phyloP scores from a whole-genome alignment of 192 early-diverging fungal species.

The Linderina pennispora region DNA sequence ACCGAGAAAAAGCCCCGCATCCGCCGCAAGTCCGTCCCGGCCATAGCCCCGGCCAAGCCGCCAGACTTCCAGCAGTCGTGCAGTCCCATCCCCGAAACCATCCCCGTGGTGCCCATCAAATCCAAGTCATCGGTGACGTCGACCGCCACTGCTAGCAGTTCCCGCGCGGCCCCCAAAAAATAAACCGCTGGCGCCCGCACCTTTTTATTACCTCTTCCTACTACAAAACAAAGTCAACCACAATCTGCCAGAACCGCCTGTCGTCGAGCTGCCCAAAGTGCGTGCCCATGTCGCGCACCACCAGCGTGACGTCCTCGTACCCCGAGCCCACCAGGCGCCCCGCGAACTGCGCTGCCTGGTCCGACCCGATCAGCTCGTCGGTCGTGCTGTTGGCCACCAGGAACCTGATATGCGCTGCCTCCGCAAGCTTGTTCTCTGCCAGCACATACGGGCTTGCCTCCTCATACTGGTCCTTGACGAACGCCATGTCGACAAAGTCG shows the following conservation, averaged over 20 bases:
- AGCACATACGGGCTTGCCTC: constrained; percentile 13
- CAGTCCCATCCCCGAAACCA: too few species aligned
- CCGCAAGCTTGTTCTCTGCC: neutral
- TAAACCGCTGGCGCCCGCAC: too few species aligned
- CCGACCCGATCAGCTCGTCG: constrained; percentile 63
- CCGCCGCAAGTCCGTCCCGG: too few species aligned
- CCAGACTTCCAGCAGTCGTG: too few species aligned
- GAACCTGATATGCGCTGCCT: constrained; percentile 43
- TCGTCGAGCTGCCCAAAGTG: constrained; percentile 17
- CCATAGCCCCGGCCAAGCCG: too few species aligned
- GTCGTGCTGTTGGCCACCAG: constrained; percentile 57
- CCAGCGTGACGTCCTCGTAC: constrained; percentile 16
- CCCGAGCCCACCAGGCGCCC: constrained; percentile 8
- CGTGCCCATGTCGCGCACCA: constrained; percentile 13
- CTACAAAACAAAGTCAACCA: constrained; percentile 13
- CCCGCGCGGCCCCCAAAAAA: too few species aligned
- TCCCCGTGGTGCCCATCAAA: too few species aligned
- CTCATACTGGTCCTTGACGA: constrained; percentile 29
- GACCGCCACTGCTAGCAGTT: too few species aligned
- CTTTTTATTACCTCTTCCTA: neutral
- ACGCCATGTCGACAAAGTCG: constrained; percentile 70
- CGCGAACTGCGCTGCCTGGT: constrained; percentile 45
- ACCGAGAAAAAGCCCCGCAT: too few species aligned
- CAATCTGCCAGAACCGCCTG: constrained; percentile 24
- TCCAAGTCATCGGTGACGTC: too few species aligned